Base-by-base conservation (phyloP, 2,329 filamentous ascomycete genomes). In the Phialophora expanda region DNA sequence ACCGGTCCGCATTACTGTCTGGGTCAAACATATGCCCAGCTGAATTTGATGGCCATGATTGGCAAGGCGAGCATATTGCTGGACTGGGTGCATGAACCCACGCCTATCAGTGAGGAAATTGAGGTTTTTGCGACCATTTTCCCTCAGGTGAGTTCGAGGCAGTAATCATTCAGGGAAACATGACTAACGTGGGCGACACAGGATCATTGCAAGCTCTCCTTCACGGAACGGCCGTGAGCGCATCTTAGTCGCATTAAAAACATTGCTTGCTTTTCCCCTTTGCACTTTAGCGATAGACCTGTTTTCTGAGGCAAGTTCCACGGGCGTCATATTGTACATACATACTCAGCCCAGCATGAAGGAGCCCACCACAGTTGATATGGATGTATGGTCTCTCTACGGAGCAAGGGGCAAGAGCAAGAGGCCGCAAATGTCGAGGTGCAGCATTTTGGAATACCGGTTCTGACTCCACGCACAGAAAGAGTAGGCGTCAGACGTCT, bases 51-150 rank as follows among this genome's bases (percentile, higher is more conserved):
- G 75, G 87, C 92, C 55, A 90, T 96, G 85, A 86, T 97, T 74
- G 93, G 93, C 76, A 97, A 95, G 85, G 93, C 93, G 8, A 90
- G 91, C 70, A 84, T 97, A 78, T 84, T 89, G 76, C 84, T 98
- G 72, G 88, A 98, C 79, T 98, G 94, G 94, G 86, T 89, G 77
- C 95, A 99, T 79, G 88, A 92, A 76, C 81, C 92, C 20, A 98
- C 95, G 11, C 87, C 90, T 0, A 75, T 84, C 66, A 96, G 92
- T 0, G 95, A 99, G 81, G 89, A 96, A 79, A 98, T 99, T 80
- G 94, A 96, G 83, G 94, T 98, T 72, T 99, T 98, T 81, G 95
- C 95, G 48, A 97, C 93, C 30, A 96, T 99, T 73, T 99, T 99
- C 85, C 95, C 95, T 64, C 90, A 90, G 90, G 93, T 96, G 81